Conservation (phyloP, 2,329 filamentous ascomycete species). For the Pestalotiopsis sp. region DNA sequence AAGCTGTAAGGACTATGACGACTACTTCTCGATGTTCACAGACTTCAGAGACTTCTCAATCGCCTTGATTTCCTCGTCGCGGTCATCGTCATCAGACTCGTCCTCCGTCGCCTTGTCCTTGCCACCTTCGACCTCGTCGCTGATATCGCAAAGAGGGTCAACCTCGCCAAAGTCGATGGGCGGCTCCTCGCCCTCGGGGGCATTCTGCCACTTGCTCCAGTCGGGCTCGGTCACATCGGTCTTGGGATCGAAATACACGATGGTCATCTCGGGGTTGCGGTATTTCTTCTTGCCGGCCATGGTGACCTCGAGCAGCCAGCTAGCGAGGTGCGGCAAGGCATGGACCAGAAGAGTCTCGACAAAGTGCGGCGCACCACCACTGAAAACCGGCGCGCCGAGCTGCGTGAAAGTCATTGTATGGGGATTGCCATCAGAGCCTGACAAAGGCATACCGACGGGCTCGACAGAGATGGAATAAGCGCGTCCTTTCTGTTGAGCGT, state of each 20-base stretch:
- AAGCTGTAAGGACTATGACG: no score
- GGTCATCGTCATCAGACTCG: conserved; percentile 1
- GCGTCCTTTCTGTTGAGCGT: conserved; percentile 53
- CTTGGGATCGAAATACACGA: conserved; percentile 28
- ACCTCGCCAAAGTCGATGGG: conserved; percentile 1
- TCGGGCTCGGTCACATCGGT: conserved; percentile 24
- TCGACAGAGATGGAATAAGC: conserved; percentile 60
- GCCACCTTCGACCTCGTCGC: conserved; percentile 2
- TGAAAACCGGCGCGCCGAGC: conserved; percentile 69
- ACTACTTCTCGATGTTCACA: background rate
- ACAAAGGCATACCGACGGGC: conserved; percentile 54
- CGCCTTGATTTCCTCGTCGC: conserved; percentile 10
- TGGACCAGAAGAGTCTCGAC: conserved; percentile 65
- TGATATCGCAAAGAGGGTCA: background rate
- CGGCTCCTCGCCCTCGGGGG: background rate
- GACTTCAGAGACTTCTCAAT: conserved; percentile 4
- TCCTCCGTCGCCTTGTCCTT: background rate
- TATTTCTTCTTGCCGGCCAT: conserved; percentile 32
- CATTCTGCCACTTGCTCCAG: conserved; percentile 25
- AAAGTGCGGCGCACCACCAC: conserved; percentile 62
- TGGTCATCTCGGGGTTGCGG: conserved; percentile 40
- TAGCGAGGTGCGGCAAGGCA: conserved; percentile 55
- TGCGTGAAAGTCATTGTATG: conserved; percentile 39
- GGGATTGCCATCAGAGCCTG: conserved; percentile 52
- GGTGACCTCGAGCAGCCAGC: conserved; percentile 64